A percentile compares a stretch with the other conserved stretches of the same genome.
Conservation (phyloP, 805 yeast genomes). For the Nakazawaea wyomingensis region DNA sequence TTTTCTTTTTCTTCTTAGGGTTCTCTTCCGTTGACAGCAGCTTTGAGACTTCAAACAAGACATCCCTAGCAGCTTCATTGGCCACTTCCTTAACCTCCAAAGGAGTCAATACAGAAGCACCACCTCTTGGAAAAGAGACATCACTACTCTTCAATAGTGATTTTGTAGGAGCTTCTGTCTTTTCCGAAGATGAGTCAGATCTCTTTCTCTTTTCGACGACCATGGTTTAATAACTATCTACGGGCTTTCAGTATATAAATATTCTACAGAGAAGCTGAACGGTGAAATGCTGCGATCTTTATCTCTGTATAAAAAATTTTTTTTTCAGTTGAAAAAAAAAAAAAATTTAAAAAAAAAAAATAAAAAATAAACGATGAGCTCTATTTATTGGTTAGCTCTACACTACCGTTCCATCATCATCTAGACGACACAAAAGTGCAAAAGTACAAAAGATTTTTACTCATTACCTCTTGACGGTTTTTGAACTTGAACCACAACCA, state of each 20-base stretch:
- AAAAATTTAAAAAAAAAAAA: conserved; percentile 10
- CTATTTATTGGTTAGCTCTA: too few relatives aligned
- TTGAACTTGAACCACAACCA: too few relatives aligned
- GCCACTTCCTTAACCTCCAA: conserved; percentile 89
- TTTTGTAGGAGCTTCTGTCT: conserved; percentile 20
- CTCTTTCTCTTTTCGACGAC: conserved; percentile 41
- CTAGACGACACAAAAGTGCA: too few relatives aligned
- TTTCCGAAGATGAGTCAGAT: conserved; percentile 33
- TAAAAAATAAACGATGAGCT: conserved; percentile 1
- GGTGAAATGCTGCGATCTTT: background rate
- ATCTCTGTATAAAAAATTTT: conserved; percentile 3
- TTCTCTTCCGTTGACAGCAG: conserved; percentile 18
- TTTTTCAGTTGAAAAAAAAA: conserved; percentile 11
- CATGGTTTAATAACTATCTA: conserved; percentile 13
- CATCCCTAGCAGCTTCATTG: conserved; percentile 88
- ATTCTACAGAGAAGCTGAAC: background rate
- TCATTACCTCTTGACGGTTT: too few relatives aligned
- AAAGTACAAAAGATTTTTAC: too few relatives aligned
- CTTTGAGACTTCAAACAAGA: conserved; percentile 48
- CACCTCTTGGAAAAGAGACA: conserved; percentile 91
- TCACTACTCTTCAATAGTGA: conserved; percentile 28
- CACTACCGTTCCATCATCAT: too few relatives aligned
- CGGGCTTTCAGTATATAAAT: too few relatives aligned
- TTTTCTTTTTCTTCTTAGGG: conserved; percentile 35
- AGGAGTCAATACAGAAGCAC: conserved; percentile 79